A percentile compares a stretch with the other conserved stretches of the same genome.
Conservation (phyloP, 768 basidiomycete genomes). For the Lactarius sanguifluus region DNA sequence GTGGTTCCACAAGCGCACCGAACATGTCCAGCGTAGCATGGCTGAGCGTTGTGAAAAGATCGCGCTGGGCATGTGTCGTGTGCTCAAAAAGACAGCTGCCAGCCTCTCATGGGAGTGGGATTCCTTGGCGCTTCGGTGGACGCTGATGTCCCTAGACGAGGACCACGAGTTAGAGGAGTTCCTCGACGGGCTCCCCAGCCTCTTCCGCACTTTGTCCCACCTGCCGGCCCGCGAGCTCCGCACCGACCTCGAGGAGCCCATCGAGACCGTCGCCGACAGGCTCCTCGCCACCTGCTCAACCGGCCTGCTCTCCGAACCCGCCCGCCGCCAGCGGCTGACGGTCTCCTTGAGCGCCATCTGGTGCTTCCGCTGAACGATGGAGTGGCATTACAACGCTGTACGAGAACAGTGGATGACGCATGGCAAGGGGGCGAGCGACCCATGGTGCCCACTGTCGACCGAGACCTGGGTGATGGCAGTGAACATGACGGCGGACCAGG, state of each 20-base stretch:
- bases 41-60: conserved; percentile 10
- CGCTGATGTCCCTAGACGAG: conserved; percentile 17
- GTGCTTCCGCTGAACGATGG: conserved; percentile 10
- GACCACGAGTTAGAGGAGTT: conserved; percentile 22
- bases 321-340: conserved; percentile 15
- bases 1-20: conserved; percentile 6
- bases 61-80: conserved; percentile 11
- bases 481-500: conserved; percentile 2
- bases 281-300: conserved; percentile 12
- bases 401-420: conserved; percentile 4
- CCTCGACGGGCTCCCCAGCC: conserved; percentile 17
- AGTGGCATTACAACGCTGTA: conserved; percentile 15
- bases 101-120: background rate
- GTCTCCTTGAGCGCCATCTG: conserved; percentile 14
- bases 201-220: conserved; percentile 4
- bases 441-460: conserved; percentile 17
- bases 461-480: conserved; percentile 16
- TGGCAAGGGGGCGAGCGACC: background rate
- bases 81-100: conserved; percentile 11
- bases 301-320: conserved; percentile 14
- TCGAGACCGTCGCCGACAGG: conserved; percentile 4
- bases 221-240: background rate
- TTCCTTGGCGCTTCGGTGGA: conserved; percentile 13
- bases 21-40: background rate
- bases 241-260: background rate